Evolutionary conservation across 2,329 filamentous ascomycete species (phyloP), one percentile per base, ranked within the genome.

Genomic region (Fusarium dlaminii): DNA sequence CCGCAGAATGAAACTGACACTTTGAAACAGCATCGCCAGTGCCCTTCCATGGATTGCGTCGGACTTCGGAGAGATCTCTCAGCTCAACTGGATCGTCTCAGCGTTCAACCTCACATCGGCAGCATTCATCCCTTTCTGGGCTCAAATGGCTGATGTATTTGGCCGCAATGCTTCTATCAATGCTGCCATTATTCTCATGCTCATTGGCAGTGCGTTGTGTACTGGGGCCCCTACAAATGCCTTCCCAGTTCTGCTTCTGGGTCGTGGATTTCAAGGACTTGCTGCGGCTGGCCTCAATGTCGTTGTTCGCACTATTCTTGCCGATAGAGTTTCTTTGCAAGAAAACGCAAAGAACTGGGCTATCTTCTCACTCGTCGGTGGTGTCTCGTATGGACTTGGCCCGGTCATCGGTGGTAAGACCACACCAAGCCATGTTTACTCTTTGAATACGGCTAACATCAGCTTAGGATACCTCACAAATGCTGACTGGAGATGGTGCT

Each of bases 61-160:
- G 2, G 89, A 93, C 77, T 93, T 93, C 79, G 87, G 85, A 68
- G 79, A 90, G 76, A 78, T 90, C 9, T 85, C 87, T 24, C 87
- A 91, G 74, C 84, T 92, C 5, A 92, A 91, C 77, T 93, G 90
- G 90, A 91, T 94, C 76, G 88, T 93, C 24, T 91, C 91, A 1
- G 85, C 90, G 12, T 93, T 92, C 80, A 93, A 90, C 59, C 83
- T 94, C 20, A 91, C 90, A 1, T 89, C 89, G 0, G 90, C 91
- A 4, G 88, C 90, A 3, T 93, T 92, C 72, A 90, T 93, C 14
- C 91, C 91, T 8, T 87, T 89, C 59, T 92, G 90, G 82, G 90
- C 88, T 4, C 90, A 92, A 74, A 84, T 91, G 49, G 87, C 89
- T 22, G 90, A 93, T 72, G 86, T 92, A 34, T 92, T 91, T 73